phyloP scores from a whole-genome alignment of 75 land plant genomes.

The Pinus taeda region DNA sequence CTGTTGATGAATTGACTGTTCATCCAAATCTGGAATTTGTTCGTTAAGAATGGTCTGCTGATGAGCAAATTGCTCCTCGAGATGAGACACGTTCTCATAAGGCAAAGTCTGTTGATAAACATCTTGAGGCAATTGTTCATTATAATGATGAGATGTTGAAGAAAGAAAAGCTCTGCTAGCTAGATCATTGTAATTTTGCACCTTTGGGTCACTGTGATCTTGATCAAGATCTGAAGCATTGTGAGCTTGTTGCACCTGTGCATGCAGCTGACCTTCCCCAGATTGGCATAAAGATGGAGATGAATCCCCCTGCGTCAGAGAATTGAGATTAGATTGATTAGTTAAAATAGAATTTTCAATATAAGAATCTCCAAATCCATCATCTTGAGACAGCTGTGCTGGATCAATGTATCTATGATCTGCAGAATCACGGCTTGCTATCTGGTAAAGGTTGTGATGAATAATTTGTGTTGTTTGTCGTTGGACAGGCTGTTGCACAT shows the following conservation, averaged over 20 bases:
- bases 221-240: not conserved
- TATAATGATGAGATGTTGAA: slow-evolving; percentile 18
- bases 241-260: not conserved
- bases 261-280: not conserved
- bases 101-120: slow-evolving; percentile 30
- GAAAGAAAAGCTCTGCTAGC: not conserved
- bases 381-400: not conserved
- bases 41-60: slow-evolving; percentile 43
- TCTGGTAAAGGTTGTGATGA: not conserved
- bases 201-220: not conserved
- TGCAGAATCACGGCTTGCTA: not conserved
- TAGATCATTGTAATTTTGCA: not conserved
- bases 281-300: not conserved
- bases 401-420: not conserved
- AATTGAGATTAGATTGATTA: not conserved
- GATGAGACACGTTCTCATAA: slow-evolving; percentile 33
- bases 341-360: not conserved
- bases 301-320: not conserved
- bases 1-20: slow-evolving; percentile 45
- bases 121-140: slow-evolving; percentile 20
- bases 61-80: slow-evolving; percentile 46
- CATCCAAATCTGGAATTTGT: slow-evolving; percentile 54
- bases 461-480: not conserved
- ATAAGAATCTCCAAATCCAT: not conserved
- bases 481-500: slow-evolving; percentile 5